Conservation (phyloP, 345 rosid species). For the Euphorbia peplus region DNA sequence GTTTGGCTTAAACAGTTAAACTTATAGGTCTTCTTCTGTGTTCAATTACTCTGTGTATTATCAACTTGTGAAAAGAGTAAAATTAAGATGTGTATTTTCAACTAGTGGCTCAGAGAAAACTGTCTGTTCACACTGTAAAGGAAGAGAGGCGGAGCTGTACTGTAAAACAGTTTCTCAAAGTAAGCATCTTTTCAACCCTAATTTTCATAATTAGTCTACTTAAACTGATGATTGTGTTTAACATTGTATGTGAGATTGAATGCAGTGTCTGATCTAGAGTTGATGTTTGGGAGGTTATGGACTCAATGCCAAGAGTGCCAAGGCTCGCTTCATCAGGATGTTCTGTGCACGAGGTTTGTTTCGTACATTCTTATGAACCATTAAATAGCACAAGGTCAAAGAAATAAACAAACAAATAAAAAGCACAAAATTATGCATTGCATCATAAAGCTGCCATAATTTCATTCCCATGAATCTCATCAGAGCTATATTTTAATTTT, state of each 20-base stretch:
- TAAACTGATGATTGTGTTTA: neutral
- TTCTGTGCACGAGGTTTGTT: slow-evolving; percentile 83
- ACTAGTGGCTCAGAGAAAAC: slow-evolving; percentile 56
- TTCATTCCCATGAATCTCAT: neutral
- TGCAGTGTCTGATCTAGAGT: slow-evolving; percentile 81
- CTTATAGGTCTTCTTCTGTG: no score
- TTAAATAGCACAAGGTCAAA: neutral
- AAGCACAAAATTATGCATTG: neutral
- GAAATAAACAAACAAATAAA: no score
- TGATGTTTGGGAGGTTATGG: slow-evolving; percentile 83
- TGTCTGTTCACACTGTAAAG: slow-evolving; percentile 81
- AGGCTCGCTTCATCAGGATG: slow-evolving; percentile 99
- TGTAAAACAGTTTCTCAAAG: slow-evolving; percentile 89
- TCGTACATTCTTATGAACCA: slow-evolving; percentile 3
- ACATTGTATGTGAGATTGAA: slow-evolving; percentile 19
- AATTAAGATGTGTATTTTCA: slow-evolving; percentile 10
- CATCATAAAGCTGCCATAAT: neutral
- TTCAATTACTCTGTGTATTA: no score
- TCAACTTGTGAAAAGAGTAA: slow-evolving; percentile 18
- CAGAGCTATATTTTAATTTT: neutral
- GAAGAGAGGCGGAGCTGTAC: slow-evolving; percentile 91
- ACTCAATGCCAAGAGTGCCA: slow-evolving; percentile 98
- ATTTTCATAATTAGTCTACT: neutral
- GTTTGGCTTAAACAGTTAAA: no score
- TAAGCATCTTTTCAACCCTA: slow-evolving; percentile 25